A percentile compares a stretch with the other conserved stretches of the same genome.
Evolutionary conservation across 495 filamentous ascomycete genomes (phyloP).

Genomic region (Talaromyces liani): DNA sequence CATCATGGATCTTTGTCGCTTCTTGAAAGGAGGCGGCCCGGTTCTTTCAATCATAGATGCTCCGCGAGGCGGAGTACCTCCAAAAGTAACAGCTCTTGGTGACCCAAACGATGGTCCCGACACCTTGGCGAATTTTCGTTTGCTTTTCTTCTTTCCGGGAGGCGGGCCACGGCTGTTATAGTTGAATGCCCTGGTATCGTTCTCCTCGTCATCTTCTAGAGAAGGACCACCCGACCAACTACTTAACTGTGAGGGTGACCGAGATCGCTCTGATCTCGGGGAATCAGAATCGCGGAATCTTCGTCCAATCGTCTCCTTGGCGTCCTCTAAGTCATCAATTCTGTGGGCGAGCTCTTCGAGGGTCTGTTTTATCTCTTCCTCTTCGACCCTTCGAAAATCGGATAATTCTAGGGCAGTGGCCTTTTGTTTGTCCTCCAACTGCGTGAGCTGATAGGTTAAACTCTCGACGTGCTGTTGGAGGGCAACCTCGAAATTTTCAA

Average conservation of each 20-base stretch:
- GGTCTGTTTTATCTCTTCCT: not conserved
- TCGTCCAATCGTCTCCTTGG: not conserved
- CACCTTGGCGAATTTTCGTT: constrained; percentile 2
- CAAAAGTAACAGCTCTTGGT: not conserved
- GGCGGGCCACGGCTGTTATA: not conserved
- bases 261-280: not conserved
- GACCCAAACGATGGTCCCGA: not conserved
- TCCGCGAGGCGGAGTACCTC: constrained; percentile 1
- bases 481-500: not conserved
- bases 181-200: not conserved
- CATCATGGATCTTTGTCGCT: constrained; percentile 1
- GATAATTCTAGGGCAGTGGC: not conserved
- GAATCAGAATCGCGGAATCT: not conserved
- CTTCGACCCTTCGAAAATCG: not conserved
- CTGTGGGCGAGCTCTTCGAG: not conserved
- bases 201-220: not conserved
- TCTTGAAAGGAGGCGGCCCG: not conserved
- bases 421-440: not conserved
- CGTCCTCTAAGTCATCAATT: not conserved
- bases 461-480: constrained; percentile 2
- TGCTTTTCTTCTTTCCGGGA: constrained; percentile 12
- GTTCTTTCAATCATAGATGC: not conserved
- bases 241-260: not conserved
- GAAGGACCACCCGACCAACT: not conserved
- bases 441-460: not conserved